Base-by-base conservation (phyloP, 2,329 filamentous ascomycete species). In the Botrytis fragariae region DNA sequence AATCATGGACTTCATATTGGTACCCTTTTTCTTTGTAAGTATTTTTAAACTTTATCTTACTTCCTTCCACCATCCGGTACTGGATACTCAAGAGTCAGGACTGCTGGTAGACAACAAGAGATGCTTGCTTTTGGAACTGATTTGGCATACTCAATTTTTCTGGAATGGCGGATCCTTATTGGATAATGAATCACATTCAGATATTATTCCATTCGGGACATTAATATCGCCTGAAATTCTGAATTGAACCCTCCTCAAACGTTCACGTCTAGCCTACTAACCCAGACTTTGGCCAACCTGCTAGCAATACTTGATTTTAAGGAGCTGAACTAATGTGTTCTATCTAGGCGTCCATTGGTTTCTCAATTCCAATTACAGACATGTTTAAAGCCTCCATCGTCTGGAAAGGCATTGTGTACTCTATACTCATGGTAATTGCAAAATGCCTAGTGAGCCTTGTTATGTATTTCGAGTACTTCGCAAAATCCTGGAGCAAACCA, bases 351-450 rank as follows among this genome's bases (percentile, higher is more conserved):
- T 89, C 87, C 0, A 91, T 95, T 51, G 93, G 93, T 0, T 95
- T 95, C 79, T 91, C 92, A 0, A 92, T 96, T 1, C 93, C 93
- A 0, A 91, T 95, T 44, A 88, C 87, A 0, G 82, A 88, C 9
- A 89, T 96, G 85, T 95, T 94, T 77, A 80, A 81, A 0, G 87
- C 87, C 0, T 78, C 82, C 0, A 85, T 92, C 0, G 82, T 94
- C 2, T 96, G 92, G 93, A 88, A 89, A 18, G 93, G 93, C 0
- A 75, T 94, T 0, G 85, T 94, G 0, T 96, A 95, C 77, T 85
- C 91, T 0, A 75, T 91, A 0, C 82, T 96, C 5, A 96, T 96
- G 93, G 79, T 85, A 0, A 69, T 92, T 3, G 86, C 83, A 5
- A 93, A 93, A 78, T 74, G 90, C 1, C 72, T 85, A 1, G 90